Base-by-base conservation (phyloP, 345 rosid species). In the Acer saccharum region DNA sequence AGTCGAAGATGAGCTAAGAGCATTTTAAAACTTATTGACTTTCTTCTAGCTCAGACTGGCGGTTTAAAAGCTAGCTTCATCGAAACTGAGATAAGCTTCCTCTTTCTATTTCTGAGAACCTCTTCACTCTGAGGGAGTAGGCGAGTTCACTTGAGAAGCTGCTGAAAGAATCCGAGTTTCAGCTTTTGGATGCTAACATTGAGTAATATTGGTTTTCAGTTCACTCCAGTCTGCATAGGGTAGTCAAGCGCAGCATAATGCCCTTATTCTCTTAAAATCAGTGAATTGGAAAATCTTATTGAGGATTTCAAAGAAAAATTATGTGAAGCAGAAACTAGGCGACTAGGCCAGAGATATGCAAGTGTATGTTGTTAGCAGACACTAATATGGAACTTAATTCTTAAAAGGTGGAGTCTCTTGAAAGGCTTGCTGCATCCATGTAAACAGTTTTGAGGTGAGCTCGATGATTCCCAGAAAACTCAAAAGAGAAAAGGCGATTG, bases 391-490 rank as follows among this genome's bases (percentile, higher is more conserved):
- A 84, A 77, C 92, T 90, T 46, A 84, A 81, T 54, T 62, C 78
- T 3, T 88, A 92, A 86, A 95, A 85, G 86, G 84, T 87, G 65
- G 87, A 86, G 41, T 83, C 78, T 12, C 89, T 96, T 66, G 95
- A 93, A 83, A 87, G 83, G 81, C 92, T 4, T 32, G 35, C 35
- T 4, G 35, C 35, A 3, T 32, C 35, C 35, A 32, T 32, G 35
- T 32, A 32, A 3, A 32, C 35, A 32, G 1, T 62, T 73, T 17
- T 44, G 54, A 44, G 76, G 57, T 17, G 18, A 8, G 21, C 23
- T 32, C 35, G 35, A 52, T 17, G 16, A 29, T 4, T 12, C 62
- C 62, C 7, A 54, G 29, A 44, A 35, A 73, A 39, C 43, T 16
- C 23, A n/a, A 10, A 18, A 18, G 5, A 66, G 12, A 39, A 9